Percentiles rank a stretch among this genome's conserved stretches.
phyloP scores from a whole-genome alignment of 2,329 filamentous ascomycete genomes.

The Verticillium albo-atrum region DNA sequence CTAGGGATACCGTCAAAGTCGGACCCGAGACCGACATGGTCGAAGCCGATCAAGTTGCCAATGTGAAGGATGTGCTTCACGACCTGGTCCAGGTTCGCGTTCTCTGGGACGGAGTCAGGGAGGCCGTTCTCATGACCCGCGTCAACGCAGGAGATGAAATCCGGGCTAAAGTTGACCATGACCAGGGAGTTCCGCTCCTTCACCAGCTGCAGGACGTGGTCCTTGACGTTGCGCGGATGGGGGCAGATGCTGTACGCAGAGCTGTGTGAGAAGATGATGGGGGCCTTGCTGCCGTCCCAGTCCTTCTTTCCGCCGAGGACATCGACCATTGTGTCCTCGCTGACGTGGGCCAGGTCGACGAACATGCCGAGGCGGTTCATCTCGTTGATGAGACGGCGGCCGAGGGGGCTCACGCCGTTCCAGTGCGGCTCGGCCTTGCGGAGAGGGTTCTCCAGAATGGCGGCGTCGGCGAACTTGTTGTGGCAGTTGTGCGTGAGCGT shows the following conservation, averaged over 20 bases:
- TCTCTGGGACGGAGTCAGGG: slow-evolving; percentile 61
- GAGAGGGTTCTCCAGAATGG: slow-evolving; percentile 54
- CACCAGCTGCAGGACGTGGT: slow-evolving; percentile 74
- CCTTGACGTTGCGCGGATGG: slow-evolving; percentile 86
- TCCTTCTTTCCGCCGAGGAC: slow-evolving; percentile 61
- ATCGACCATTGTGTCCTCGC: slow-evolving; percentile 79
- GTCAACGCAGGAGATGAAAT: slow-evolving; percentile 73
- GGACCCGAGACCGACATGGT: slow-evolving; percentile 81
- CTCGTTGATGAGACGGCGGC: slow-evolving; percentile 67
- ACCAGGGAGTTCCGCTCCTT: slow-evolving; percentile 70
- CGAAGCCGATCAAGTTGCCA: slow-evolving; percentile 76
- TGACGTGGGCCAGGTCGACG: slow-evolving; percentile 77
- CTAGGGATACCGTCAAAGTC: slow-evolving; percentile 77
- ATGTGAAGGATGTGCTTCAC: slow-evolving; percentile 79
- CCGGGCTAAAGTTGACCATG: slow-evolving; percentile 86
- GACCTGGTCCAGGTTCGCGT: slow-evolving; percentile 73
- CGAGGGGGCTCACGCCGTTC: slow-evolving; percentile 68
- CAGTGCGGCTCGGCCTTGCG: slow-evolving; percentile 54
- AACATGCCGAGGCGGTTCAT: slow-evolving; percentile 96
- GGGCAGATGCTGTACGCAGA: slow-evolving; percentile 77
- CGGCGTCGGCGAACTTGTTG: slow-evolving; percentile 84
- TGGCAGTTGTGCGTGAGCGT: slow-evolving; percentile 94
- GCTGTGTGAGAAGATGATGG: slow-evolving; percentile 86
- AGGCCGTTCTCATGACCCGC: slow-evolving; percentile 56
- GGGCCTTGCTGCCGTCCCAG: slow-evolving; percentile 72